A percentile compares a stretch with the other conserved stretches of the same genome.
These are phyloP conservation scores for Aspergillus costaricaensis DNA, from an alignment of 2,329 filamentous ascomycete species.

Conservation along the genomic window DNA sequence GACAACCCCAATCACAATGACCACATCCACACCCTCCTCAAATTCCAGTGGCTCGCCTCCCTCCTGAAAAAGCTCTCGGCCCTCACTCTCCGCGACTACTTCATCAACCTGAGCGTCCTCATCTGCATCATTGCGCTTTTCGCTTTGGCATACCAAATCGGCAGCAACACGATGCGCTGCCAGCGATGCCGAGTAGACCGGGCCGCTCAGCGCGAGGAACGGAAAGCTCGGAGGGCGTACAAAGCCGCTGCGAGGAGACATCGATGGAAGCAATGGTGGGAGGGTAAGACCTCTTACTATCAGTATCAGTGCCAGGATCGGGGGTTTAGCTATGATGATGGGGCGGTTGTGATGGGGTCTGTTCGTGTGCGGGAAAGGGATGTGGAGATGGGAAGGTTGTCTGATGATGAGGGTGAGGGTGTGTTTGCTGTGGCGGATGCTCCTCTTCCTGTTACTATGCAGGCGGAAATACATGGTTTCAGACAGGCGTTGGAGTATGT, in stretches of 20 bases:
- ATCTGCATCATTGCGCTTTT: constrained; percentile 45
- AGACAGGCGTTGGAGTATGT: constrained; percentile 57
- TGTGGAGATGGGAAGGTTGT: neutral
- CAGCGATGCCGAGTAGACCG: constrained; percentile 56
- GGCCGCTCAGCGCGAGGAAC: constrained; percentile 57
- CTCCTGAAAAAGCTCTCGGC: neutral
- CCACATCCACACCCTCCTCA: neutral
- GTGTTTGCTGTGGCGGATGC: constrained; percentile 5
- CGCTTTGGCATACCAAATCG: constrained; percentile 42
- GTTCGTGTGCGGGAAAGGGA: neutral
- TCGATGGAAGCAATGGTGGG: constrained; percentile 55
- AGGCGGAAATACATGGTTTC: constrained; percentile 54
- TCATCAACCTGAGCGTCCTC: constrained; percentile 45
- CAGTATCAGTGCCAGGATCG: no score
- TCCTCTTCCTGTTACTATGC: constrained; percentile 49
- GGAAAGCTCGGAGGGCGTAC: constrained; percentile 54
- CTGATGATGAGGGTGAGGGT: neutral
- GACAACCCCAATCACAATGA: no score
- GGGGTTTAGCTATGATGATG: no score
- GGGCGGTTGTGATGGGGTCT: neutral
- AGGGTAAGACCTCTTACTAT: constrained; percentile 29
- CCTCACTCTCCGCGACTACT: constrained; percentile 16
- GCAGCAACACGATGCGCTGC: constrained; percentile 43
- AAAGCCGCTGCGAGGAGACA: constrained; percentile 55
- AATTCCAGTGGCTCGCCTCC: neutral